These are phyloP conservation scores for Endothia cerciana DNA, from an alignment of 2,329 filamentous ascomycete genomes.

Conservation along the genomic window DNA sequence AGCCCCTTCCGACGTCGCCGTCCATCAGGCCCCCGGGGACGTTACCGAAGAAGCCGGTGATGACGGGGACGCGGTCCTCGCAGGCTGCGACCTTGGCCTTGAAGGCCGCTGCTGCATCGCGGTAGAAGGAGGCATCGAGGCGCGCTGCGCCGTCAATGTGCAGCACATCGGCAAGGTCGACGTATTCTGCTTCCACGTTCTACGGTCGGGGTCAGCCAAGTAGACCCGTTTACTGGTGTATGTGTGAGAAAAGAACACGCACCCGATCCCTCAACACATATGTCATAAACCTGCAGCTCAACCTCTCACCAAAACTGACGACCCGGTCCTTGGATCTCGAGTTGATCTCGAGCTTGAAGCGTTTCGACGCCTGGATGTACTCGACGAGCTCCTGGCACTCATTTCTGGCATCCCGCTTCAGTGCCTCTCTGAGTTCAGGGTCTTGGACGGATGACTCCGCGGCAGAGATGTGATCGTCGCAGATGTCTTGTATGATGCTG, in stretches of 20 bases:
- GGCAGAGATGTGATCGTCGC: constrained; percentile 77
- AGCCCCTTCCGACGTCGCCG: constrained; percentile 87
- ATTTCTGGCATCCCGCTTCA: constrained; percentile 69
- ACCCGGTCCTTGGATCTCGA: constrained; percentile 82
- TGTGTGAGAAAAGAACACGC: constrained; percentile 12
- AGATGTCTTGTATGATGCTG: constrained; percentile 78
- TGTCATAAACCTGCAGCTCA: constrained; percentile 91
- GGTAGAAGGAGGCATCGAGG: constrained; percentile 72
- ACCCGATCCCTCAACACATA: constrained; percentile 77
- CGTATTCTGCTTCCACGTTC: constrained; percentile 83
- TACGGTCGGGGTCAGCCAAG: constrained; percentile 41
- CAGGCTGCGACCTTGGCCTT: constrained; percentile 68
- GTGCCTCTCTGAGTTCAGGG: constrained; percentile 57
- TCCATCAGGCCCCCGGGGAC: constrained; percentile 90
- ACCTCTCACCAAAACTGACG: constrained; percentile 92
- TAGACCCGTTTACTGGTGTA: not conserved
- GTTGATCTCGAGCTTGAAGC: constrained; percentile 76
- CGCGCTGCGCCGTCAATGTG: constrained; percentile 64
- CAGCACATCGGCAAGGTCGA: constrained; percentile 85
- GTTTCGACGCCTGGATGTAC: constrained; percentile 66
- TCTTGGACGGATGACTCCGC: constrained; percentile 66
- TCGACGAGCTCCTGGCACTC: constrained; percentile 84
- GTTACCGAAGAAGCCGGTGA: constrained; percentile 94
- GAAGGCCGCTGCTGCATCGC: constrained; percentile 63
- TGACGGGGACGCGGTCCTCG: constrained; percentile 70